A percentile compares a stretch with the other conserved stretches of the same genome.
Conservation (phyloP, 805 yeast species). For the Ascoidea tarda region DNA sequence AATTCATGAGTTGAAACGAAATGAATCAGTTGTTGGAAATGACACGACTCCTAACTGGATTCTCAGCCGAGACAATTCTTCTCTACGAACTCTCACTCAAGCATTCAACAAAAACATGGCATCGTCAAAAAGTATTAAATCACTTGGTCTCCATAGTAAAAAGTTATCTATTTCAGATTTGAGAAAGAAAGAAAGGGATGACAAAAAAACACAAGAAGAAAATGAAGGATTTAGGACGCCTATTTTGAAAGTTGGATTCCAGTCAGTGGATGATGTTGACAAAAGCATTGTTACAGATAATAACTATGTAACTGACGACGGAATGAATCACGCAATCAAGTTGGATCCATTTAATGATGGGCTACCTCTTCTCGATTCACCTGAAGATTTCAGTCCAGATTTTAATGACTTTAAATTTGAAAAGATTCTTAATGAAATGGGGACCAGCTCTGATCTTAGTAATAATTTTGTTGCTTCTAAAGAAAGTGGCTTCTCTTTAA, state of each 20-base stretch:
- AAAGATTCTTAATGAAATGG: neutral
- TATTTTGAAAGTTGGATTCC: slow-evolving; percentile 12
- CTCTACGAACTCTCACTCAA: slow-evolving; percentile 9
- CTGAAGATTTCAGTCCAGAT: slow-evolving; percentile 11
- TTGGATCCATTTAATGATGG: slow-evolving; percentile 2
- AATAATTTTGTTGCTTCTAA: no score
- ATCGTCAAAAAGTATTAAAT: slow-evolving; percentile 7
- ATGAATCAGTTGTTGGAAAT: slow-evolving; percentile 7
- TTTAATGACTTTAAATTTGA: slow-evolving; percentile 4
- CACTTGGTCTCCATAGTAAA: slow-evolving; percentile 4
- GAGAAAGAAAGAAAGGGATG: slow-evolving; percentile 2
- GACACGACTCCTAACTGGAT: slow-evolving; percentile 10
- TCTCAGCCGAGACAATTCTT: slow-evolving; percentile 10
- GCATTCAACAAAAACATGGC: slow-evolving; percentile 4
- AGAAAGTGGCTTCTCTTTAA: neutral
- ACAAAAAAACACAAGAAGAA: neutral
- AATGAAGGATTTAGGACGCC: slow-evolving; percentile 14
- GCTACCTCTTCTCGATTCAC: slow-evolving; percentile 13
- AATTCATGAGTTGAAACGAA: neutral
- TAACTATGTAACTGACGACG: neutral
- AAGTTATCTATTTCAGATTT: neutral
- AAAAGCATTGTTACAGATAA: neutral
- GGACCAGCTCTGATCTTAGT: neutral
- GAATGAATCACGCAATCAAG: no score
- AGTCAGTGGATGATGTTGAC: slow-evolving; percentile 7